Conservation (phyloP, 352 stramenopile species). For the Phytophthora capsici region DNA sequence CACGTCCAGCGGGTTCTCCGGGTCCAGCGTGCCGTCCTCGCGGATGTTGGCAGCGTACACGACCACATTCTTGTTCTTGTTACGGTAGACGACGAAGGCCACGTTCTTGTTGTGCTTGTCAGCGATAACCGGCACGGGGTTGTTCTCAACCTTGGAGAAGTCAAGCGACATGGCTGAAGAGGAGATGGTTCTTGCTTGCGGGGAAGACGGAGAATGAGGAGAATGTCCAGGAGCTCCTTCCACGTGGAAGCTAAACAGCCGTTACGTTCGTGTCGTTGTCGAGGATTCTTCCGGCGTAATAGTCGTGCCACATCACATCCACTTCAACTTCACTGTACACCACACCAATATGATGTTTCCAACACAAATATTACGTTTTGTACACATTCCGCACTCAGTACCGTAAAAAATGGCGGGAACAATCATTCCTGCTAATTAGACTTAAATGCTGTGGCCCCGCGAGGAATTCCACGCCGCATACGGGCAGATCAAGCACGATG, state of each 20-base stretch:
- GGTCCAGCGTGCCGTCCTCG: slow-evolving; percentile 70
- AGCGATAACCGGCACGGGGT: slow-evolving; percentile 75
- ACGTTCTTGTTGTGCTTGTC: slow-evolving; percentile 81
- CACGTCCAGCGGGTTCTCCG: slow-evolving; percentile 78
- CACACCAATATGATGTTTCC: no score
- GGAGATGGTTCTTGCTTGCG: background rate
- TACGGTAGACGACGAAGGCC: slow-evolving; percentile 88
- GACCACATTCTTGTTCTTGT: slow-evolving; percentile 93
- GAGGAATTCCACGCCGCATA: slow-evolving; percentile 89
- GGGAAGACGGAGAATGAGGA: slow-evolving; percentile 24
- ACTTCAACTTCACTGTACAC: no score
- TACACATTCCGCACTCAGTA: slow-evolving; percentile 8
- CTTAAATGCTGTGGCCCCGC: slow-evolving; percentile 78
- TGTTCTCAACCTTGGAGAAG: slow-evolving; percentile 90
- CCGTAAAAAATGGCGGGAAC: slow-evolving; percentile 23
- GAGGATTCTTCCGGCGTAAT: background rate
- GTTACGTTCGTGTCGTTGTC: slow-evolving; percentile 13
- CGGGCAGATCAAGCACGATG: slow-evolving; percentile 82
- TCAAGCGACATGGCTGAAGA: slow-evolving; percentile 65
- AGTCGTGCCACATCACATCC: no score
- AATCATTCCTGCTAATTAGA: background rate
- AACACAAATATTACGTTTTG: no score
- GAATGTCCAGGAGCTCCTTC: background rate
- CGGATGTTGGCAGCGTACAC: slow-evolving; percentile 75
- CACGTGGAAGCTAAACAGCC: slow-evolving; percentile 33